phyloP scores from a whole-genome alignment of 768 basidiomycete species.

The Obba rivulosa region DNA sequence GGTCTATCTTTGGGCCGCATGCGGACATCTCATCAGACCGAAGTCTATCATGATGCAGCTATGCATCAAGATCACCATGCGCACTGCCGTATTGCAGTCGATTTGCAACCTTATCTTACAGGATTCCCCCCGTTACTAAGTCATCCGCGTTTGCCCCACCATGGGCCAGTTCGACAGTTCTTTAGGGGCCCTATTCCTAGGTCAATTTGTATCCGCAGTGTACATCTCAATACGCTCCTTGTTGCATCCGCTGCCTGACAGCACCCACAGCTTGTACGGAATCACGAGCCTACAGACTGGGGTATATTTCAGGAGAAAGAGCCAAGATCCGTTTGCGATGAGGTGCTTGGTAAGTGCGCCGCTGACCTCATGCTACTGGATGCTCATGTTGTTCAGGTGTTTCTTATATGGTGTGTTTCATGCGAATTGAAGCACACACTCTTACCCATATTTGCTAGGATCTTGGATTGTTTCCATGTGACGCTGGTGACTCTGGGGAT shows the following conservation, averaged over 20 bases:
- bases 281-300: constrained; percentile 11
- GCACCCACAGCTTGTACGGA: constrained; percentile 8
- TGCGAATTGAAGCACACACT: no score
- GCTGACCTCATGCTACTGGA: no score
- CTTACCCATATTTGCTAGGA: background rate
- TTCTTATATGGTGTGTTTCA: no score
- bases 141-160: no score
- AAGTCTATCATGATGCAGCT: no score
- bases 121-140: no score
- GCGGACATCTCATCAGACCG: no score
- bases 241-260: background rate
- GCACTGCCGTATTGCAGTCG: no score
- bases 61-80: no score
- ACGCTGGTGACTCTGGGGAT: constrained; percentile 5
- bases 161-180: constrained; percentile 15
- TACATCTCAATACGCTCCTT: constrained; percentile 6
- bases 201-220: constrained; percentile 10
- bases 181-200: constrained; percentile 14
- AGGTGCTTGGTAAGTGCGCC: background rate
- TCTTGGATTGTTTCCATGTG: constrained; percentile 9
- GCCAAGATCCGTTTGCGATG: background rate
- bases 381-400: no score
- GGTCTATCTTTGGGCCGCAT: no score
- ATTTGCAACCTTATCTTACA: no score
- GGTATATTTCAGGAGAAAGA: constrained; percentile 2